Base-by-base conservation (phyloP, 768 basidiomycete species). In the Mycena filopes region DNA sequence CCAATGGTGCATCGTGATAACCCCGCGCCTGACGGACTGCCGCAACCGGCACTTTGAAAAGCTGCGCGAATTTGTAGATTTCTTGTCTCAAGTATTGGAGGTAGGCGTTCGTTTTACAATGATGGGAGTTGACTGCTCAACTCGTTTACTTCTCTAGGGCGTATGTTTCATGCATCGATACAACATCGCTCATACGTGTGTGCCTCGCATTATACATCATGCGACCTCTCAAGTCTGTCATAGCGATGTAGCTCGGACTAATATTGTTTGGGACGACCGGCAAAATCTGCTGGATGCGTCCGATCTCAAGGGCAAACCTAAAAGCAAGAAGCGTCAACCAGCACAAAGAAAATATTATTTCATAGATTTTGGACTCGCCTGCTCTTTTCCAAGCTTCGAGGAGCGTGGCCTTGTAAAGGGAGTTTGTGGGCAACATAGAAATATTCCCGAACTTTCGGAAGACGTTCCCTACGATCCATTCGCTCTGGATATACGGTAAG, bases 151-250 rank as follows among this genome's bases (percentile, higher is more conserved):
- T 11, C 36, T 5, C 23, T 4, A 69, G 64, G 68, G 68, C 36
- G 48, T 69, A 20, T 69, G 68, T 50, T 69, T 69, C 25, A 69
- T 69, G 68, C 68, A 69, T 28, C 64, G 68, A 25, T 66, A 69
- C 47, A 69, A 69, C 47, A 55, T 69, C 20, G 68, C 68, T 43
- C 68, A 69, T 33, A 69, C 68, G 68, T 66, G 18, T 7, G 66
- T 33, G 2, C 25, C 21, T 11, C n/a, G 23, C n/a, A 9, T 15
- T 60, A 16, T 47, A 29, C 25, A 12, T 4, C 23, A 6, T 36
- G 25, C 23, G 15, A 55, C 31, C 29, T 25, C 12, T n/a, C n/a
- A n/a, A n/a, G n/a, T n/a, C 29, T 53, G 16, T 3, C 4, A 36
- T 21, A 69, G 68, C n/a, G 68, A 69, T 29, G 57, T 69, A 16